Base-by-base conservation (phyloP, 371 early-diverging fungal species). In the Mortierella sp. region DNA sequence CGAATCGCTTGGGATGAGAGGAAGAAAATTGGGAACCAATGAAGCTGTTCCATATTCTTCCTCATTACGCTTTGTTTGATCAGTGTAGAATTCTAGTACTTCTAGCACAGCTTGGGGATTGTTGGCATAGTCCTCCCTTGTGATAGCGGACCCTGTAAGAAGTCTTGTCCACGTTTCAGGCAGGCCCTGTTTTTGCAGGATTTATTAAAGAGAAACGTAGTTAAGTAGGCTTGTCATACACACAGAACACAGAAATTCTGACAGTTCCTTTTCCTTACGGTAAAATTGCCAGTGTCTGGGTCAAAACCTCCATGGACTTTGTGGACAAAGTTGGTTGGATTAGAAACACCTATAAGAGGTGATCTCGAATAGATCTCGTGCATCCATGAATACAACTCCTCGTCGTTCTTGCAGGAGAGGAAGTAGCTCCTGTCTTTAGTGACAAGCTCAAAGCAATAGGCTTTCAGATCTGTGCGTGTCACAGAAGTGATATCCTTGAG, bases 71-170 rank as follows among this genome's bases (percentile, higher is more conserved):
- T 86, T 84, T 29, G 89, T 87, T 68, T 91, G 89, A 76, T 95
- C 96, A 13, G 98, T 96, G 84, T 97, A 98, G 83, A 98, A 98
- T 75, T 96, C 97, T 42, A 98, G 87, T 31, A 97, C 98, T 72
- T 97, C 97, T 61, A 98, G 83, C 54, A 98, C 98, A 19, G 97
- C 97, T 79, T 97, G 97, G 17, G 98, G 98, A 82, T 98, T 95
- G 85, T 95, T 95, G 62, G 93, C 91, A 64, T 96, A 96, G 84
- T 98, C 98, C 82, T 98, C 97, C 75, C 95, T 91, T 34, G 97
- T 95, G 73, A 98, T 97, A 65, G 92, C 94, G 28, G 97, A 96
- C 29, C 92, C 89, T 76, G 96, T 94, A 40, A 98, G 84, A 43
- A 98, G 88, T 72, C 89, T 88, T 47, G 93, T 92, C 98, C 98